Evolutionary conservation across 257 asterid species (phyloP).

Genomic region (Thymus quinquecostatus): DNA sequence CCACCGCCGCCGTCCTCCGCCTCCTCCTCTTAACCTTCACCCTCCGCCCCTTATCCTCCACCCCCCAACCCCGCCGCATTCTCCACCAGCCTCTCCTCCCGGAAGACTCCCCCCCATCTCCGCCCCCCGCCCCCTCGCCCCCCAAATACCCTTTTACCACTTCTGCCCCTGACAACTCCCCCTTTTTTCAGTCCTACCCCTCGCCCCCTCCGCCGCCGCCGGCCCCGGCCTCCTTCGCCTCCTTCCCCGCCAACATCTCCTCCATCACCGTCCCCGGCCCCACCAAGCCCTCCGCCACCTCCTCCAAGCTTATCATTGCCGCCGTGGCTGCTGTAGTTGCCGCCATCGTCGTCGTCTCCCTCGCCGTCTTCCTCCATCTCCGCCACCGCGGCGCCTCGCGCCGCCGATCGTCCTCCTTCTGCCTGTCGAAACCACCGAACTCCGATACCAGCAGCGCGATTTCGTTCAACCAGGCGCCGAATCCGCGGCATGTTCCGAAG

Average conservation of each 20-base stretch:
- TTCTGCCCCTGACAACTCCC: conserved; percentile 41
- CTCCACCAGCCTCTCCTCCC: conserved; percentile 77
- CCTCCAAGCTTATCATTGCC: conserved; percentile 58
- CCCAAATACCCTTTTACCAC: conserved; percentile 56
- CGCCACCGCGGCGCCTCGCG: conserved; percentile 43
- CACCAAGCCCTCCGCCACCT: conserved; percentile 50
- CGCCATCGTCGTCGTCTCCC: conserved; percentile 56
- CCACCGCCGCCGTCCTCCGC: conserved; percentile 33
- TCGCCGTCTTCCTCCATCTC: conserved; percentile 60
- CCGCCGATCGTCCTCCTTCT: conserved; percentile 21
- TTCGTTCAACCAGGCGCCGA: conserved; percentile 33
- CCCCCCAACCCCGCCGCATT: conserved; percentile 57
- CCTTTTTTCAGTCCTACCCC: conserved; percentile 56
- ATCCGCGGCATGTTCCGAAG: conserved; percentile 55
- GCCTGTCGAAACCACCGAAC: conserved; percentile 54
- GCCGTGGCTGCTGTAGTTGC: conserved; percentile 67
- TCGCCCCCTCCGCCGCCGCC: conserved; percentile 64
- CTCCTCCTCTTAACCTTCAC: conserved; percentile 26
- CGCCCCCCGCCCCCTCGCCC: conserved; percentile 51
- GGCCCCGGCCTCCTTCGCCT: conserved; percentile 60
- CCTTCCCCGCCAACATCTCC: conserved; percentile 80
- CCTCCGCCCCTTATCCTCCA: conserved; percentile 37
- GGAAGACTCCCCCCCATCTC: conserved; percentile 36
- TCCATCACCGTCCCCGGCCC: conserved; percentile 56
- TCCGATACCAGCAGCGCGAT: conserved; percentile 56